Evolutionary conservation across 192 early-diverging fungal species (phyloP).

Genomic region (Coemansia sp.): DNA sequence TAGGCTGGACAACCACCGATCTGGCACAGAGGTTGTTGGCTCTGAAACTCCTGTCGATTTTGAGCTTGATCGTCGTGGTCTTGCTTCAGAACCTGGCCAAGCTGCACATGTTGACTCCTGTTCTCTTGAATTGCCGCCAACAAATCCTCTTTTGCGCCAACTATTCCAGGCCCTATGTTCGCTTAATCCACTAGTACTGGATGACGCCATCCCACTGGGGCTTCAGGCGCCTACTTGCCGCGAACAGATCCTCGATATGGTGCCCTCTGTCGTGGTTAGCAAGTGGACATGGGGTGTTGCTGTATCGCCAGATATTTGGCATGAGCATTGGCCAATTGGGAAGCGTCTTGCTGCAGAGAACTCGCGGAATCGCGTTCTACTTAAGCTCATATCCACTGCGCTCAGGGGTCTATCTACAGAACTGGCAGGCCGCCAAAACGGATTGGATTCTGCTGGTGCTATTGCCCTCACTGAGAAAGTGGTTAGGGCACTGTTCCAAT

Average conservation of each 20-base stretch:
- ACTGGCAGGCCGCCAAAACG: background rate
- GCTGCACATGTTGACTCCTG: background rate
- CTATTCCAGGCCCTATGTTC: constrained; percentile 20
- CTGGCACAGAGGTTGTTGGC: constrained; percentile 69
- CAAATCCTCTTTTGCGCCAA: constrained; percentile 4
- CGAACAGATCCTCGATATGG: constrained; percentile 14
- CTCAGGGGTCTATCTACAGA: background rate
- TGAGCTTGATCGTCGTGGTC: constrained; percentile 70
- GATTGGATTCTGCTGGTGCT: background rate
- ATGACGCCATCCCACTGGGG: constrained; percentile 16
- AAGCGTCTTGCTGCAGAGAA: constrained; percentile 37
- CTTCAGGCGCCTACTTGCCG: constrained; percentile 4
- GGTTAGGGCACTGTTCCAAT: background rate
- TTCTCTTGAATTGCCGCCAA: background rate
- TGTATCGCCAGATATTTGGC: constrained; percentile 22
- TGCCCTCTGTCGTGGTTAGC: constrained; percentile 8
- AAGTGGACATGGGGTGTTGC: constrained; percentile 44
- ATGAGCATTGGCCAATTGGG: constrained; percentile 27
- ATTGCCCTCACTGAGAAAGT: background rate
- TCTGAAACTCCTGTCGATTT: constrained; percentile 75
- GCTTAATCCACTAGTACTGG: constrained; percentile 23
- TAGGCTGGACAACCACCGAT: constrained; percentile 72
- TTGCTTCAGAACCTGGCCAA: background rate
- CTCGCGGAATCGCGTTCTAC: constrained; percentile 24
- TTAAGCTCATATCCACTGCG: background rate